Base-by-base conservation (phyloP, 352 stramenopile species). In the Phytophthora litchii region DNA sequence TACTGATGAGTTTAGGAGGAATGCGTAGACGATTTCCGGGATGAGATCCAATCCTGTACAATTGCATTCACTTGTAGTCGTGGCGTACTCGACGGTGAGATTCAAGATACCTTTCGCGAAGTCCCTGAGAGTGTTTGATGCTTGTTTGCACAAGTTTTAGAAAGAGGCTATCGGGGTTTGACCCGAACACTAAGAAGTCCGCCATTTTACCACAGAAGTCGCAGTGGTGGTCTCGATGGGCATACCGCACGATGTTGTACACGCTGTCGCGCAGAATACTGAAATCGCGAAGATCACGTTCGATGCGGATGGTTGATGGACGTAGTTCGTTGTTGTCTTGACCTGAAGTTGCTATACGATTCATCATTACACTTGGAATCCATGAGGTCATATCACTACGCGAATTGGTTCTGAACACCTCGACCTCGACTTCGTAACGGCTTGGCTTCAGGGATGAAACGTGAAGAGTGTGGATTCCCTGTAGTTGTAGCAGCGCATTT, bases 231-330 rank as follows among this genome's bases (percentile, higher is more conserved):
- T 31, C 36, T 14, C 20, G 32, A 19, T 50, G 46, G 31, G 35
- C 34, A 29, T 27, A 42, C 34, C 29, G 37, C 21, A 56, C 35
- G 14, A 38, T 25, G 11, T 56, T 48, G 36, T 94, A 95, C 19
- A 86, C 78, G 69, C 77, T 78, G 54, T 92, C 82, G 16, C 95
- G 52, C 32, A 96, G 85, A 64, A 92, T 92, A 20, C 75, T 86
- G 57, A 96, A 65, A 36, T 64, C 65, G 58, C 94, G 86, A 9
- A 96, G 72, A 63, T 95, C 86, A 59, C 96, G 20, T 35, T 47
- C 41, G 19, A 47, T 47, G 13, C 41, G 21, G 13, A 34, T 12
- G 20, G 19, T 25, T 47, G 10, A n/a, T 35, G 21, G 13, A 0
- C 3, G 3, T 34, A 16, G 13, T 20, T 47, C 6, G 21, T 1